Evolutionary conservation across 345 rosid genomes (phyloP).

Genomic region (Sapria himalayana): DNA sequence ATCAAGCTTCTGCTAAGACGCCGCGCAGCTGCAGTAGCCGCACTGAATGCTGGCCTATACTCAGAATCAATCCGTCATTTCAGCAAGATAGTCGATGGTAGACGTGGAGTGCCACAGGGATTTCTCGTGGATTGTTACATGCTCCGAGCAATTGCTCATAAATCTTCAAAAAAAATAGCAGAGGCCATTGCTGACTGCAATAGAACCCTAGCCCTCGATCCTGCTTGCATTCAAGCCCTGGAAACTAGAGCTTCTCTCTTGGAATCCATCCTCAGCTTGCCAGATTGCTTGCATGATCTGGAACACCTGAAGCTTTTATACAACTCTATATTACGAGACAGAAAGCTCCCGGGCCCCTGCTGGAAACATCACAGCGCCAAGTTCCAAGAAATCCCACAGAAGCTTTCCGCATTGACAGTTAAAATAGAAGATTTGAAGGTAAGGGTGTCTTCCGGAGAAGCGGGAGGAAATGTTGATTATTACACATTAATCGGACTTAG

Average conservation of each 20-base stretch:
- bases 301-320: slow-evolving; percentile 78
- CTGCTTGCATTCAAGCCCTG: slow-evolving; percentile 66
- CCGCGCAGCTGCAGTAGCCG: slow-evolving; percentile 70
- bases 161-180: slow-evolving; percentile 51
- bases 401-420: slow-evolving; percentile 38
- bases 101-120: slow-evolving; percentile 73
- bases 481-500: slow-evolving; percentile 61
- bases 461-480: slow-evolving; percentile 61
- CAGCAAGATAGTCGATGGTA: slow-evolving; percentile 68
- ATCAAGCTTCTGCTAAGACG: slow-evolving; percentile 80
- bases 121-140: slow-evolving; percentile 78
- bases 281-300: slow-evolving; percentile 78
- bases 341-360: slow-evolving; percentile 86
- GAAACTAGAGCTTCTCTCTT: slow-evolving; percentile 68
- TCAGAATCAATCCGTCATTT: slow-evolving; percentile 87
- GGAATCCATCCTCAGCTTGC: slow-evolving; percentile 63
- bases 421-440: slow-evolving; percentile 45
- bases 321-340: slow-evolving; percentile 62
- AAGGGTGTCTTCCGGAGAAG: slow-evolving; percentile 63
- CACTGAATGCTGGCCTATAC: slow-evolving; percentile 59
- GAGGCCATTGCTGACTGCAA: slow-evolving; percentile 87
- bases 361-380: slow-evolving; percentile 80
- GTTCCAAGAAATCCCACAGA: slow-evolving; percentile 79
- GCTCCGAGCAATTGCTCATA: slow-evolving; percentile 65
- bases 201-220: slow-evolving; percentile 67